A percentile compares a stretch with the other conserved stretches of the same genome.
These are phyloP conservation scores for Isatis tinctoria DNA, from an alignment of 345 rosid species.

Conservation along the genomic window DNA sequence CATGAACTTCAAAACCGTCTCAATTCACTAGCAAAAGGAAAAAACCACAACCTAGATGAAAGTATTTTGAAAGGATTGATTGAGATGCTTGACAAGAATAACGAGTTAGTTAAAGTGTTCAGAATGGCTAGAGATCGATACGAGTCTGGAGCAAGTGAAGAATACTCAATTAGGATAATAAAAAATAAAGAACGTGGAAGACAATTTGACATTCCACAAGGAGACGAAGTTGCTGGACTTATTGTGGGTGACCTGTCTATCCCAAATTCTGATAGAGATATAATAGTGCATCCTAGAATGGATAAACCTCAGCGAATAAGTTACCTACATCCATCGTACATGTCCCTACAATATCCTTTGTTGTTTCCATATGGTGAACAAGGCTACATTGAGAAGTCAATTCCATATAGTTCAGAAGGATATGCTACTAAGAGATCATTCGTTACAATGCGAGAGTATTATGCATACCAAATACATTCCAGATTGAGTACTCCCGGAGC, in stretches of 20 bases:
- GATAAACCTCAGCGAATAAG: background rate
- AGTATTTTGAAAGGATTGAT: background rate
- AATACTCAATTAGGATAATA: background rate
- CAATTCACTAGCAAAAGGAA: background rate
- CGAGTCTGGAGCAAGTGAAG: background rate
- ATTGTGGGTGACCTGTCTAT: background rate
- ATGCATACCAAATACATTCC: background rate
- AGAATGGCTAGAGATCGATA: background rate
- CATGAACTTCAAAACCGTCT: constrained; percentile 10
- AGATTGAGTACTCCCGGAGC: background rate
- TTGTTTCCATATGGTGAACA: background rate
- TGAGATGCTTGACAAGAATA: background rate
- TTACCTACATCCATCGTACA: background rate
- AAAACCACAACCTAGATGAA: background rate
- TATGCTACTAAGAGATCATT: background rate
- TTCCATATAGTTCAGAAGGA: background rate
- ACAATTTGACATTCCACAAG: background rate
- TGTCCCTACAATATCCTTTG: background rate
- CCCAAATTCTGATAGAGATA: background rate
- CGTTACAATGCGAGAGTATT: background rate
- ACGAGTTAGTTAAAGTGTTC: background rate
- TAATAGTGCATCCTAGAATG: background rate
- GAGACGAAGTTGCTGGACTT: background rate
- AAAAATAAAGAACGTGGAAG: background rate
- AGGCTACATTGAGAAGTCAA: background rate